Conservation (phyloP, 108 stramenopile genomes). For the Cyclotella kingstonii region DNA sequence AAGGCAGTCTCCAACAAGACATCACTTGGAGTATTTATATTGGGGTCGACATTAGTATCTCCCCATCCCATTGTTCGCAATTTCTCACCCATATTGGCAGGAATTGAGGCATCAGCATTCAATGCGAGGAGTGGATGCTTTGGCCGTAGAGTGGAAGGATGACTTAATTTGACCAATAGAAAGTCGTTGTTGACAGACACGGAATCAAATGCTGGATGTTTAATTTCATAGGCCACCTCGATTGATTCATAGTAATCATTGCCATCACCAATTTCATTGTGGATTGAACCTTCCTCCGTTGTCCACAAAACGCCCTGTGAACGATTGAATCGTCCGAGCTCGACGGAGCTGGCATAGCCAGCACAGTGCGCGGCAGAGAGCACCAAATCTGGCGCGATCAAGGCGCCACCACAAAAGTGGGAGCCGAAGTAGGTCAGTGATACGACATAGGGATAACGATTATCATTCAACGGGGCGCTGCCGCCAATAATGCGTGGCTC, state of each 20-base stretch:
- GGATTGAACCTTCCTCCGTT: too few species aligned
- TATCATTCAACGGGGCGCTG: neutral
- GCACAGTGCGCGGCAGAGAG: constrained; percentile 72
- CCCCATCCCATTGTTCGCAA: constrained; percentile 63
- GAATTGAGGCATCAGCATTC: constrained; percentile 45
- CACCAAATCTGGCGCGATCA: constrained; percentile 64
- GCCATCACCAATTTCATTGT: neutral
- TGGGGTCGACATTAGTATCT: constrained; percentile 34
- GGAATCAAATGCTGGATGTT: constrained; percentile 50
- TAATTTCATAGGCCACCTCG: constrained; percentile 29
- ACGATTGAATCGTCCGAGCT: constrained; percentile 49
- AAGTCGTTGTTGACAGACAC: constrained; percentile 45
- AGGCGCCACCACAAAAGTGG: constrained; percentile 27
- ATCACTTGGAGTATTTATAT: constrained; percentile 7
- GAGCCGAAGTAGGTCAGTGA: constrained; percentile 29
- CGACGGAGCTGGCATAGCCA: constrained; percentile 32
- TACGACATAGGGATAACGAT: constrained; percentile 33
- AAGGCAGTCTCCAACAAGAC: constrained; percentile 19
- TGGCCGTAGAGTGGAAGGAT: constrained; percentile 8
- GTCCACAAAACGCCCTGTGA: neutral
- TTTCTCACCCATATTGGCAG: constrained; percentile 6
- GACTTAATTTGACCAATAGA: constrained; percentile 48
- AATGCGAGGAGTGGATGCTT: constrained; percentile 19
- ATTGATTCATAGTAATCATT: constrained; percentile 36
- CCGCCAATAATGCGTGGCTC: constrained; percentile 22